Evolutionary conservation across 2,329 filamentous ascomycete genomes (phyloP), one percentile per base, ranked within the genome.

Genomic region (Monilinia fructicola): DNA sequence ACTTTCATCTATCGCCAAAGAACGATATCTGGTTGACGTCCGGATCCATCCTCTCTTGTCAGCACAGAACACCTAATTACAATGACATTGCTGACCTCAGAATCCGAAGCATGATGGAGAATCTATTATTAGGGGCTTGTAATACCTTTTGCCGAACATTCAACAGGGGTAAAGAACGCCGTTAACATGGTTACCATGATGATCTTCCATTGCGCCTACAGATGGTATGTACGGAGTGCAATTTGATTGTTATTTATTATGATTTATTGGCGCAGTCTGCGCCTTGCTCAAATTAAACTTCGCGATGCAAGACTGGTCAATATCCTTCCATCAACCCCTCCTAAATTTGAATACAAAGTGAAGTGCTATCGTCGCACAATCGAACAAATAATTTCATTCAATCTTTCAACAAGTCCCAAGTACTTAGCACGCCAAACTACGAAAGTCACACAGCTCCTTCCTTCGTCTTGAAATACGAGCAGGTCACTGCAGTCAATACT

Each of bases 161-260:
- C 23, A 52, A 50, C 62, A 65, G 62, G 62, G 62, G 28, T 65
- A 14, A 38, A 48, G 53, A 10, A 65, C 59, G 53, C 42, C 42
- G 62, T 65, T 65, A 35, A 64, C 62, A 58, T 65, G 62, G 62
- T 56, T 65, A 59, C 62, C 54, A 38, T 58, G 42, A 65, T 28
- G 62, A 60, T 60, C 58, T 60, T 60, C 44, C 58, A 60, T 60
- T 28, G 44, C 28, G 58, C 58, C 58, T 60, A 60, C 56, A 48
- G 56, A 23, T 26, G n/a, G 10, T 35, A 35, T 35, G 31, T 35
- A 35, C 31, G 31, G 5, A 35, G 5, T 35, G 31, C 31, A 35
- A 35, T 35, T 35, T 35, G 31, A 35, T 35, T 35, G 9, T 35
- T 6, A 35, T 35, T 35, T 28, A 21, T 48, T 54, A 63, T 54